Evolutionary conservation across 2,329 filamentous ascomycete genomes (phyloP).

Genomic region (Aureobasidium sp.): DNA sequence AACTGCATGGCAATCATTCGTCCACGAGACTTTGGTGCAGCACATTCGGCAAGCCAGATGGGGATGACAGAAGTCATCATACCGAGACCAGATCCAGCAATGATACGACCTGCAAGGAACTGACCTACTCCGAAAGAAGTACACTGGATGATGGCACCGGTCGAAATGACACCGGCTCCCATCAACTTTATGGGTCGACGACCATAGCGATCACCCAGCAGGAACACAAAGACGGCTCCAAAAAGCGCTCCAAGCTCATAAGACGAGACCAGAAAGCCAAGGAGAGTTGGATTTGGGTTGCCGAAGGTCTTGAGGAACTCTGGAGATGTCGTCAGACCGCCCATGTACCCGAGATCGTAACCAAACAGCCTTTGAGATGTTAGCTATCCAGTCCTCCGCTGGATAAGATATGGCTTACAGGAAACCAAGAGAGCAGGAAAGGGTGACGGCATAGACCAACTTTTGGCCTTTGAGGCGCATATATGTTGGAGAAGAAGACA

Average conservation of each 20-base stretch:
- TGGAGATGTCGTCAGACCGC: slow-evolving; percentile 26
- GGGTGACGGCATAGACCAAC: slow-evolving; percentile 10
- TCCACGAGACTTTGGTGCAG: slow-evolving; percentile 41
- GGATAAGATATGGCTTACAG: background rate
- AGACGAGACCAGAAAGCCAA: slow-evolving; percentile 27
- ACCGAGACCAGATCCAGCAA: slow-evolving; percentile 40
- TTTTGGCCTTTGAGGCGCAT: slow-evolving; percentile 12
- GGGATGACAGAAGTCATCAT: slow-evolving; percentile 45
- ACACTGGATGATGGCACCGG: slow-evolving; percentile 38
- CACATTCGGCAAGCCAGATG: slow-evolving; percentile 43
- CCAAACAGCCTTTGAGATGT: slow-evolving; percentile 26
- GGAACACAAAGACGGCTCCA: slow-evolving; percentile 41
- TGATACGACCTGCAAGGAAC: slow-evolving; percentile 39
- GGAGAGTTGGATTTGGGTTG: slow-evolving; percentile 16
- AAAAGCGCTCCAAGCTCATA: slow-evolving; percentile 39
- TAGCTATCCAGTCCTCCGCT: background rate
- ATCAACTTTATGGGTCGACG: slow-evolving; percentile 41
- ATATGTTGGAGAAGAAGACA: slow-evolving; percentile 11
- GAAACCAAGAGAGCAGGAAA: slow-evolving; percentile 30
- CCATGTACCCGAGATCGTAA: slow-evolving; percentile 29
- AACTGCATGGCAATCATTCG: slow-evolving; percentile 44
- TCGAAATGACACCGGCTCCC: slow-evolving; percentile 37
- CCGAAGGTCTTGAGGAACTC: slow-evolving; percentile 23
- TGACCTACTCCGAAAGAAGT: slow-evolving; percentile 33
- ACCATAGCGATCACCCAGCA: slow-evolving; percentile 42